Percentiles rank a stretch among this genome's conserved stretches.
Conservation (phyloP, 192 early-diverging fungal species). For the Gonapodya sp. region DNA sequence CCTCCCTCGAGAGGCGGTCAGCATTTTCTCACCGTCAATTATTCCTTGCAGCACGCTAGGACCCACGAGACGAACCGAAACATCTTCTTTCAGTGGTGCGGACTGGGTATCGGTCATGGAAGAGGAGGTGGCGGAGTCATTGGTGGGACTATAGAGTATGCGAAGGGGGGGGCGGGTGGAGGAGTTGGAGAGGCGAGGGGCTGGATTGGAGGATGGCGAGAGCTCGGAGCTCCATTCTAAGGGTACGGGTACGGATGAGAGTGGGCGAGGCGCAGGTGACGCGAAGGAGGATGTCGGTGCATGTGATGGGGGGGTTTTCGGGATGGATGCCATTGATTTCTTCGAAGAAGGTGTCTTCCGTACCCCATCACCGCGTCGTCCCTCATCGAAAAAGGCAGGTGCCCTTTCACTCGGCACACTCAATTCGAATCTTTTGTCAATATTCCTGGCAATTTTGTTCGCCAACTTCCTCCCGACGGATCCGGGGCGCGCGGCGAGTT, state of each 20-base stretch:
- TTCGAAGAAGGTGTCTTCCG: too few relatives aligned
- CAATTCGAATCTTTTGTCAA: not conserved
- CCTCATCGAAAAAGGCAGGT: not conserved
- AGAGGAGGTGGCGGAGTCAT: too few relatives aligned
- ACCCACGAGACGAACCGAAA: not conserved
- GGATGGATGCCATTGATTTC: too few relatives aligned
- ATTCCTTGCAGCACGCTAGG: not conserved
- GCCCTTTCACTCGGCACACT: not conserved
- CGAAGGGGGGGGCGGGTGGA: too few relatives aligned
- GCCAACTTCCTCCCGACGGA: not conserved
- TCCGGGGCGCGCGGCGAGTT: not conserved
- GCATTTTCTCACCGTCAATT: not conserved
- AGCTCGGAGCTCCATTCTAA: too few relatives aligned
- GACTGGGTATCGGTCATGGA: too few relatives aligned
- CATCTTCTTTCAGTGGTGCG: not conserved
- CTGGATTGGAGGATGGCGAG: too few relatives aligned
- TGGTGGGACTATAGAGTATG: too few relatives aligned
- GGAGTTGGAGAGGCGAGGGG: too few relatives aligned
- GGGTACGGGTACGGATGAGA: too few relatives aligned
- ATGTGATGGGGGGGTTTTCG: not conserved
- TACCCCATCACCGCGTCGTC: not conserved
- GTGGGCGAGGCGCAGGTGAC: too few relatives aligned
- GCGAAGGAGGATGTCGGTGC: not conserved
- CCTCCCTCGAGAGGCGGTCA: not conserved
- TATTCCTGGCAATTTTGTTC: not conserved